Percentiles rank a stretch among this genome's conserved stretches.
Evolutionary conservation across 176 grass and related monocot genomes (phyloP).

Genomic region (Secale cereale): DNA sequence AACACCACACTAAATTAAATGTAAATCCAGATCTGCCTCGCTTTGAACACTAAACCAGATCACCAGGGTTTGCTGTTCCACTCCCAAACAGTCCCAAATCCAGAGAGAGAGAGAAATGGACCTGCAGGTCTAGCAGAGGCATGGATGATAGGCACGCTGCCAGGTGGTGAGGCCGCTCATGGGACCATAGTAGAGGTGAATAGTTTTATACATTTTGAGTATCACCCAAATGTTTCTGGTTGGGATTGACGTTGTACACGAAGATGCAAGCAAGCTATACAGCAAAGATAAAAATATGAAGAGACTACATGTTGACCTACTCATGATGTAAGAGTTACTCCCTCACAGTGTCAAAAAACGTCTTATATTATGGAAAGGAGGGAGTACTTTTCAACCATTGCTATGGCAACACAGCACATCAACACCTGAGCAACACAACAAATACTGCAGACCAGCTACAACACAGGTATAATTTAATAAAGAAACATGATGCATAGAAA

Average conservation of each 20-base stretch:
- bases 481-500: conserved; percentile 25
- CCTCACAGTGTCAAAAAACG: too few relatives aligned
- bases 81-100: too few relatives aligned
- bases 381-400: conserved; percentile 58
- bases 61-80: too few relatives aligned
- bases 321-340: conserved; percentile 69
- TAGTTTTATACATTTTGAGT: not conserved
- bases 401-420: conserved; percentile 73
- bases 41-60: too few relatives aligned
- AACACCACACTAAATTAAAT: too few relatives aligned
- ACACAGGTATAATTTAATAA: not conserved
- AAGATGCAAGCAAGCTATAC: not conserved
- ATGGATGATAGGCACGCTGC: too few relatives aligned
- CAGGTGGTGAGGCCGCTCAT: too few relatives aligned
- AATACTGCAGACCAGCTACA: not conserved
- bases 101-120: too few relatives aligned
- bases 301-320: conserved; percentile 5
- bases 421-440: conserved; percentile 59
- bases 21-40: too few relatives aligned
- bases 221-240: not conserved
- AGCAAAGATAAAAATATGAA: not conserved
- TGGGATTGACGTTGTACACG: not conserved
- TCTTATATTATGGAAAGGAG: too few relatives aligned
- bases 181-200: not conserved
- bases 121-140: too few relatives aligned